Conservation (phyloP, 495 filamentous ascomycete species). For the Xylaria nigripes region DNA sequence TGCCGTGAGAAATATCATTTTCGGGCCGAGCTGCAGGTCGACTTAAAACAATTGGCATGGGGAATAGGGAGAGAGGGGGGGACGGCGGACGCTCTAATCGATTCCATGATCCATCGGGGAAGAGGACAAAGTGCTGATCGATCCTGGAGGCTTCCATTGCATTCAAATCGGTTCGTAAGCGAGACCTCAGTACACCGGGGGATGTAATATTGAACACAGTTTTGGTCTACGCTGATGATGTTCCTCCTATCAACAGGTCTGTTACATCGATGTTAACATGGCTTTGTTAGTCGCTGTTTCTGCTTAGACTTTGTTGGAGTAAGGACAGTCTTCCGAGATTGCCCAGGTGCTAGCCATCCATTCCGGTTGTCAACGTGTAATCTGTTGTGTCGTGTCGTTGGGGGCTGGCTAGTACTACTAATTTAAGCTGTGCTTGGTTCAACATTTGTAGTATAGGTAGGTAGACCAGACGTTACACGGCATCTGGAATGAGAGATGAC, state of each 20-base stretch:
- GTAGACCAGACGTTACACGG: conserved; percentile 6
- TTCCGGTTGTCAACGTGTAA: too few species aligned
- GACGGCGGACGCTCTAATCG: not conserved
- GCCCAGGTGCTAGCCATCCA: conserved; percentile 2
- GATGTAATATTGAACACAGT: not conserved
- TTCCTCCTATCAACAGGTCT: too few species aligned
- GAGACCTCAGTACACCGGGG: not conserved
- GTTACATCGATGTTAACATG: too few species aligned
- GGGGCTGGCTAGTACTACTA: too few species aligned
- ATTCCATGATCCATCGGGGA: not conserved
- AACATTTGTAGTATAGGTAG: not conserved
- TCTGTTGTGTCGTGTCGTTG: not conserved
- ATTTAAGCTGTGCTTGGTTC: conserved; percentile 9
- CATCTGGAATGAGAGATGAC: not conserved
- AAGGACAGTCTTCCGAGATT: conserved; percentile 6
- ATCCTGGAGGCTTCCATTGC: not conserved
- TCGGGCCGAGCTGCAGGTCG: not conserved
- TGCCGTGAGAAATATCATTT: not conserved
- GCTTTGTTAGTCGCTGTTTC: too few species aligned
- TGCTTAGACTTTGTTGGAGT: conserved; percentile 2
- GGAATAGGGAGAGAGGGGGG: not conserved
- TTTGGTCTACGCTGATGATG: too few species aligned
- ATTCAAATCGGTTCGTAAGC: not conserved
- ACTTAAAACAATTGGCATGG: conserved; percentile 3
- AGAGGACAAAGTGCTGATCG: not conserved